phyloP scores from a whole-genome alignment of 345 rosid genomes.

The Moricandia arvensis region DNA sequence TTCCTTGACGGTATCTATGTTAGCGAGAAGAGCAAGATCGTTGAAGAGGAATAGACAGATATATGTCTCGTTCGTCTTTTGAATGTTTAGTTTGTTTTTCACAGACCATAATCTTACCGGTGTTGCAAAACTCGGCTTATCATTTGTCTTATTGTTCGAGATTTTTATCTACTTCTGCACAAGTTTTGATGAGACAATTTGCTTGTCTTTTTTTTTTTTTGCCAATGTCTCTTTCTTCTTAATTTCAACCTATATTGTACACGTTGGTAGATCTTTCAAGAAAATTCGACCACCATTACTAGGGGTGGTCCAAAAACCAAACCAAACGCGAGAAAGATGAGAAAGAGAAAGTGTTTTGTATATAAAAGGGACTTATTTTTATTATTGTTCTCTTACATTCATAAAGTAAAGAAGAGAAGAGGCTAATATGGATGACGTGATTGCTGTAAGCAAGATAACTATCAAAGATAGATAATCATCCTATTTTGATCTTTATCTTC shows the following conservation, averaged over 20 bases:
- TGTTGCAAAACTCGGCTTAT: conserved; percentile 23
- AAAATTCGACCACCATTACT: too few species aligned
- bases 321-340: too few species aligned
- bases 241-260: neutral
- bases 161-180: neutral
- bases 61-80: neutral
- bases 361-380: too few species aligned
- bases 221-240: neutral
- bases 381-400: too few species aligned
- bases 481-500: too few species aligned
- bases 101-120: neutral
- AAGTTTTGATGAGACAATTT: conserved; percentile 9
- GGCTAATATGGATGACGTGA: too few species aligned
- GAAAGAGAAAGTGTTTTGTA: too few species aligned
- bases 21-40: conserved; percentile 53
- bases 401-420: too few species aligned
- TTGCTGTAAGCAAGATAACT: too few species aligned
- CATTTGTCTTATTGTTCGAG: conserved; percentile 8
- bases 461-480: too few species aligned
- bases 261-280: neutral
- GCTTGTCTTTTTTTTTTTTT: neutral
- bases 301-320: too few species aligned
- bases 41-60: conserved; percentile 30
- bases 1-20: conserved; percentile 70
- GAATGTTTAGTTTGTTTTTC: conserved; percentile 14